Conservation (phyloP, 164 flowering plant species). For the Tetracentron sinense region DNA sequence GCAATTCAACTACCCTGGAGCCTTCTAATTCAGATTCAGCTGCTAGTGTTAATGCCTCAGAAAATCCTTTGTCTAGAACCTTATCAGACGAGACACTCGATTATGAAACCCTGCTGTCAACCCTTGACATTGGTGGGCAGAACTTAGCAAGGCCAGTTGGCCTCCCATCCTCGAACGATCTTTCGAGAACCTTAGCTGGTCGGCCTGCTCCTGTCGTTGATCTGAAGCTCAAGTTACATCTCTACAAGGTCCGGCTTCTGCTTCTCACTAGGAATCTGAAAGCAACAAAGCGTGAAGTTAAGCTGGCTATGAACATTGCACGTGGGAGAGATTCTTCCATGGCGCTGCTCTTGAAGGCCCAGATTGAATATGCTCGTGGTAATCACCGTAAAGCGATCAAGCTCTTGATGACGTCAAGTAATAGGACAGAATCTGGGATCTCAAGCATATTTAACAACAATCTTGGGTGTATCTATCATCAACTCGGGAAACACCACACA, state of each 20-base stretch:
- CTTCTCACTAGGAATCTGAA: slow-evolving; percentile 56
- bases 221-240: slow-evolving; percentile 54
- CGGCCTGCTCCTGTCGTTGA: slow-evolving; percentile 33
- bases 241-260: slow-evolving; percentile 54
- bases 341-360: slow-evolving; percentile 62
- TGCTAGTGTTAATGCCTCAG: slow-evolving; percentile 29
- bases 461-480: slow-evolving; percentile 58
- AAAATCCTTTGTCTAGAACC: slow-evolving; percentile 46
- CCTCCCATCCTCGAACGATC: slow-evolving; percentile 32
- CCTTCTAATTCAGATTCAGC: slow-evolving; percentile 31
- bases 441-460: slow-evolving; percentile 58
- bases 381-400: slow-evolving; percentile 63
- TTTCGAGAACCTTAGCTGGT: slow-evolving; percentile 30
- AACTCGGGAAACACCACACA: slow-evolving; percentile 49
- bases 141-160: slow-evolving; percentile 31
- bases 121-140: slow-evolving; percentile 45
- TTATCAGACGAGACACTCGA: slow-evolving; percentile 53
- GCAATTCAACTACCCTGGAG: slow-evolving; percentile 28
- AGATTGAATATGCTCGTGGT: slow-evolving; percentile 66
- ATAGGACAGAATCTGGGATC: slow-evolving; percentile 34
- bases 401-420: slow-evolving; percentile 55
- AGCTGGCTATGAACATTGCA: slow-evolving; percentile 63
- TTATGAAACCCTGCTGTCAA: slow-evolving; percentile 44
- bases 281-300: slow-evolving; percentile 71
- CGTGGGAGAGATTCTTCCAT: slow-evolving; percentile 59